A percentile compares a stretch with the other conserved stretches of the same genome.
phyloP scores from a whole-genome alignment of 2,329 filamentous ascomycete genomes.

The Paraconiothyrium sp. region DNA sequence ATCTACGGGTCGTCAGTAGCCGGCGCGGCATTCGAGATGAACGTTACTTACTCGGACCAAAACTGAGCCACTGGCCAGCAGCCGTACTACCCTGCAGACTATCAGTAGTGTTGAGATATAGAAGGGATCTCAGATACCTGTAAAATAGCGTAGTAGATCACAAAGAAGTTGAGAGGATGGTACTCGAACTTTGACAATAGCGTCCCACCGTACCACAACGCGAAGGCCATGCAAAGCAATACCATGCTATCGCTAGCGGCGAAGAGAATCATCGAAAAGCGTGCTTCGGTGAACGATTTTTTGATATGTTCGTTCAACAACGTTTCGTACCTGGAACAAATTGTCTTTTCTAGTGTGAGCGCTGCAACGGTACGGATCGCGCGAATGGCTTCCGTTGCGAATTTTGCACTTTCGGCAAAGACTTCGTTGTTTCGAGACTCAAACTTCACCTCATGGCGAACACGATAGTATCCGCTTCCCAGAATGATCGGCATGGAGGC shows the following conservation, averaged over 20 bases:
- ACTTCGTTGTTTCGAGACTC: constrained; percentile 69
- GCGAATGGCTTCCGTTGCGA: constrained; percentile 90
- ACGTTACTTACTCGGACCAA: constrained; percentile 35
- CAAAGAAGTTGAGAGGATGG: constrained; percentile 31
- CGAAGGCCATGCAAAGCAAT: constrained; percentile 57
- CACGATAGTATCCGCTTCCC: constrained; percentile 79
- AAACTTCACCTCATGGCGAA: constrained; percentile 59
- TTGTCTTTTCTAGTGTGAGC: constrained; percentile 83
- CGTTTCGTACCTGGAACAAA: constrained; percentile 74
- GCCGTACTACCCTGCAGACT: constrained; percentile 29
- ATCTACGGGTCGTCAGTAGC: constrained; percentile 23
- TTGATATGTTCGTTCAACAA: constrained; percentile 75
- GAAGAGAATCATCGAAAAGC: constrained; percentile 47
- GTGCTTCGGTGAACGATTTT: constrained; percentile 73
- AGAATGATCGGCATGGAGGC: constrained; percentile 73
- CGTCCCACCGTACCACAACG: constrained; percentile 42
- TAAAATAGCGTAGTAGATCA: constrained; percentile 38
- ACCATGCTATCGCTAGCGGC: constrained; percentile 66
- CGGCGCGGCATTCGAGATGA: constrained; percentile 9
- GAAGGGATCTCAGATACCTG: constrained; percentile 16
- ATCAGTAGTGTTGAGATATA: background rate
- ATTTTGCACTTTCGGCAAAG: constrained; percentile 81
- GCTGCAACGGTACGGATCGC: constrained; percentile 94
- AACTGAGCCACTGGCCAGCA: constrained; percentile 39
- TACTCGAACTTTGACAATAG: constrained; percentile 28